phyloP scores from a whole-genome alignment of 73 alveolate genomes.

The Paramecium caudatum region DNA sequence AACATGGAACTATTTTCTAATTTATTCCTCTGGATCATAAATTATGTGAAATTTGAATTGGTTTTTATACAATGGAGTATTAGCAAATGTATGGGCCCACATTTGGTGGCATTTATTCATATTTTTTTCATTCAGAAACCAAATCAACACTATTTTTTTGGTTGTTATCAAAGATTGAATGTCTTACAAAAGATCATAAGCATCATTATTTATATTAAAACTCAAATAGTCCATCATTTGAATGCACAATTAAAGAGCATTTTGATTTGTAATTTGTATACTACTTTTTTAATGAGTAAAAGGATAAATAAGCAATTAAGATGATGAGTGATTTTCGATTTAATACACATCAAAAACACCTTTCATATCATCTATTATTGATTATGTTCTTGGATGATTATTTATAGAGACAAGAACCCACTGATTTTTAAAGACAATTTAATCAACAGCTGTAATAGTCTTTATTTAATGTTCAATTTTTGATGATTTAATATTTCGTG shows the following conservation, averaged over 20 bases:
- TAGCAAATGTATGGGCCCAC: conserved; percentile 25
- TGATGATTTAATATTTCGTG: neutral
- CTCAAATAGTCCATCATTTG: conserved; percentile 28
- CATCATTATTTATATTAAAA: neutral
- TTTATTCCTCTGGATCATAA: conserved; percentile 25
- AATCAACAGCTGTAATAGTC: neutral
- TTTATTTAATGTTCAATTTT: neutral
- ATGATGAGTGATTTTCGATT: neutral
- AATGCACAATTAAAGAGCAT: neutral
- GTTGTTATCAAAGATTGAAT: neutral
- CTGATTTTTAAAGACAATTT: neutral
- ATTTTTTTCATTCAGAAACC: conserved; percentile 12
- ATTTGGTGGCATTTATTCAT: conserved; percentile 1
- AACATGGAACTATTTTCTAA: neutral
- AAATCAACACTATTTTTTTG: neutral
- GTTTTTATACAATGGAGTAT: neutral
- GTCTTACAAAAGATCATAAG: neutral
- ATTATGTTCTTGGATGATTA: neutral
- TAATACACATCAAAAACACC: neutral
- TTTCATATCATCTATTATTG: neutral
- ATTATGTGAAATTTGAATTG: neutral
- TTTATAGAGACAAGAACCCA: conserved; percentile 14
- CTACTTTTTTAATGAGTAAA: neutral
- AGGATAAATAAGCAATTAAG: neutral
- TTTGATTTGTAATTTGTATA: neutral